Conservation (phyloP, 2,329 filamentous ascomycete species). For the Penicillium digitatum region DNA sequence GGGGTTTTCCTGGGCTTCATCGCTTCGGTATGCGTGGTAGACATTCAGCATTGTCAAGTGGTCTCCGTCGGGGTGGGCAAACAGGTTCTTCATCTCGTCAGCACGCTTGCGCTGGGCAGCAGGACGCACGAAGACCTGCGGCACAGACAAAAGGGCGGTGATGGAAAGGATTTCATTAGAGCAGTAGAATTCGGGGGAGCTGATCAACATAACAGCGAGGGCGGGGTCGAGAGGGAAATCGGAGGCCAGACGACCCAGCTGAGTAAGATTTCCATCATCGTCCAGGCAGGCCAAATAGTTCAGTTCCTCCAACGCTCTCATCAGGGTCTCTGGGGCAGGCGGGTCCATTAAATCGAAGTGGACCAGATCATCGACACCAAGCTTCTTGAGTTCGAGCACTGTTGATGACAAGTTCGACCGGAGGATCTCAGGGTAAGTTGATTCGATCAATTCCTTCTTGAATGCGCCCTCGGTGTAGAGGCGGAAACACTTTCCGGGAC, state of each 20-base stretch:
- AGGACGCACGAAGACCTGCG: constrained; percentile 87
- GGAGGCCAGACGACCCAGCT: constrained; percentile 79
- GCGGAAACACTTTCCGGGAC: constrained; percentile 96
- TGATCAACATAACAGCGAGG: constrained; percentile 95
- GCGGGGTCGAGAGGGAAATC: constrained; percentile 94
- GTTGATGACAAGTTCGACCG: constrained; percentile 93
- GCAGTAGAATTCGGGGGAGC: constrained; percentile 95
- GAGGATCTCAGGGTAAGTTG: constrained; percentile 93
- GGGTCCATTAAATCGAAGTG: constrained; percentile 99
- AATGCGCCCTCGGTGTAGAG: constrained; percentile 93
- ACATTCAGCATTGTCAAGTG: constrained; percentile 95
- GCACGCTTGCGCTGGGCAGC: constrained; percentile 80
- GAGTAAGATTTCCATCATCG: constrained; percentile 89
- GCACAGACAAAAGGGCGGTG: constrained; percentile 87
- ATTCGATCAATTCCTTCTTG: constrained; percentile 96
- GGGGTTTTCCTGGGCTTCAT: constrained; percentile 64
- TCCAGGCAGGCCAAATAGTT: constrained; percentile 97
- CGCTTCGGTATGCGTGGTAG: constrained; percentile 91
- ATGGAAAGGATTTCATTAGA: constrained; percentile 97
- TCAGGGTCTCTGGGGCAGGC: constrained; percentile 94
- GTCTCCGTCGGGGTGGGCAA: constrained; percentile 88
- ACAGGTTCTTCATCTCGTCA: constrained; percentile 95
- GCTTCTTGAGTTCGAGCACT: constrained; percentile 93
- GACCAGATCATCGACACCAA: constrained; percentile 90
- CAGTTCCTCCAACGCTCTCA: constrained; percentile 94